A percentile compares a stretch with the other conserved stretches of the same genome.
Conservation (phyloP, 1,284 basidiomycete genomes). For the Sphaerobolus stellatus region DNA sequence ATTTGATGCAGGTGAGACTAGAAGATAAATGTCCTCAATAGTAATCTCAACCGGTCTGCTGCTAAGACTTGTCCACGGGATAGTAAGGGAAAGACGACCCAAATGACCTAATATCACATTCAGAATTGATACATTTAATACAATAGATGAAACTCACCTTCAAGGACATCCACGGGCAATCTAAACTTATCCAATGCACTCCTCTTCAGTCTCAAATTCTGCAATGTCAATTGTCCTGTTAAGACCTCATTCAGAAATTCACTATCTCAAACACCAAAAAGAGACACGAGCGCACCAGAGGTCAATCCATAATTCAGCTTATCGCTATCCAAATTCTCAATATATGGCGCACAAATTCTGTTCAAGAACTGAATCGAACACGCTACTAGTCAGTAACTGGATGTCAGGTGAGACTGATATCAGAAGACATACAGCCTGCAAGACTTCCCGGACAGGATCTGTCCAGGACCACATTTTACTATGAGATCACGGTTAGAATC, state of each 20-base stretch:
- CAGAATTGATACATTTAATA: constrained; percentile 6
- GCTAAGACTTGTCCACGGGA: constrained; percentile 96
- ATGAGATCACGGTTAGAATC: too few species aligned
- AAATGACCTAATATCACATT: constrained; percentile 71
- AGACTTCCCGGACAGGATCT: constrained; percentile 74
- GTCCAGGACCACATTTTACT: constrained; percentile 68
- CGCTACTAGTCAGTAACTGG: neutral
- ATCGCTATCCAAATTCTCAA: constrained; percentile 94
- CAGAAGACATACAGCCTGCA: constrained; percentile 59
- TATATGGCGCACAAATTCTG: constrained; percentile 91
- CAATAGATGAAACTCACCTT: constrained; percentile 54
- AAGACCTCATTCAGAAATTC: constrained; percentile 2
- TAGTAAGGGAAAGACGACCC: constrained; percentile 86
- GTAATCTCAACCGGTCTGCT: constrained; percentile 91
- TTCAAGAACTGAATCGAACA: constrained; percentile 69
- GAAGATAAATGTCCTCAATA: constrained; percentile 93
- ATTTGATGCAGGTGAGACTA: constrained; percentile 83
- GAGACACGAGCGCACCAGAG: constrained; percentile 76
- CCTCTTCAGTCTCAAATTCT: constrained; percentile 86
- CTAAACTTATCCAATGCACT: constrained; percentile 95
- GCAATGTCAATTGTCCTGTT: constrained; percentile 80
- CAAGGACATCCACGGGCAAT: constrained; percentile 93
- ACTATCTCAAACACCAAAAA: neutral
- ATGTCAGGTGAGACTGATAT: neutral
- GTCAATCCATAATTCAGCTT: constrained; percentile 95